Base-by-base conservation (phyloP, 2,329 filamentous ascomycete genomes). In the Paradendryphiella salina region DNA sequence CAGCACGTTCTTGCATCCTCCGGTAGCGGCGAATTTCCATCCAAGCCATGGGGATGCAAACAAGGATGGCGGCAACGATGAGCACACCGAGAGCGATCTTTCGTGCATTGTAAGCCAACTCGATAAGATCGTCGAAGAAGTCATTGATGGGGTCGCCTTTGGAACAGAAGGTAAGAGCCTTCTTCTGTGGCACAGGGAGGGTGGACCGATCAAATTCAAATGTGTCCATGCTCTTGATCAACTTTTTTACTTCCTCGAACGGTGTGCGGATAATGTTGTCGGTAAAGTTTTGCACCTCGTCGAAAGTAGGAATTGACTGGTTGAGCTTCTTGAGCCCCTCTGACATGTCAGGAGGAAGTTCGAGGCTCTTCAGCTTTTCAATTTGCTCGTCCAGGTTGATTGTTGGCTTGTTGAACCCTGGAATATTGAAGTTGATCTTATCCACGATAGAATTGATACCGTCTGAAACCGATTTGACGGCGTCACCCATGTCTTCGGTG, bases 101-200 rank as follows among this genome's bases (percentile, higher is more conserved):
- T 65, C 85, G 85, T 38, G 89, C 88, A 15, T 82, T 81, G 46
- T 80, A 75, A n/a, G 87, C 83, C 36, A 90, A 79, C 20, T 83
- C 75, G 42, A 84, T 83, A 1, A 97, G 79, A 10, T 79, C 79
- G 49, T 86, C 77, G 73, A 99, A 99, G 78, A 97, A 97, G 57
- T 85, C 80, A 66, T 86, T 85, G 73, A 99, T 88, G 26, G 83
- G 85, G 59, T 89, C 82, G 74, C 94, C 90, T 68, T 90, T 85
- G 34, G 90, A 90, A 77, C 94, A 99, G 76, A 99, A 97, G 0
- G 82, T 86, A 45, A 99, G 79, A 31, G 85, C 77, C 72, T 95
- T 82, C 76, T 96, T 96, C 62, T 86, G 77, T 1, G 94, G 91
- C 2, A 96, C 81, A 0, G 92, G 90, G 63, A 99, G 93, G 8